phyloP scores from a whole-genome alignment of 2,329 filamentous ascomycete genomes.

The Lasiodiplodia citricola region DNA sequence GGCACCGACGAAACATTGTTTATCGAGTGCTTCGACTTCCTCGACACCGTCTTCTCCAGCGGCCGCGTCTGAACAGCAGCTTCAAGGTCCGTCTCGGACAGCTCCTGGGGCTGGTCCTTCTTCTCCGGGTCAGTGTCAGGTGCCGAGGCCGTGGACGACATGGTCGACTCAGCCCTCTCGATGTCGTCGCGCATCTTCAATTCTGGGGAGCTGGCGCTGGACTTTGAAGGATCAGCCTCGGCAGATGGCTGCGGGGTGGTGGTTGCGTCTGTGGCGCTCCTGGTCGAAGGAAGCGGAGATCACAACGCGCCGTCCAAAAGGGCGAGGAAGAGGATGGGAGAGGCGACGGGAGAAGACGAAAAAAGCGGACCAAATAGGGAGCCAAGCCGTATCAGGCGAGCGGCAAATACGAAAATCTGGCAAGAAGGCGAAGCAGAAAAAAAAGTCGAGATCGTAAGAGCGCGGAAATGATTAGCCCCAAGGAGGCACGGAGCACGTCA shows the following conservation, averaged over 20 bases:
- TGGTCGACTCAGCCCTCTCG: slow-evolving; percentile 11
- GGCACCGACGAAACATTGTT: slow-evolving; percentile 51
- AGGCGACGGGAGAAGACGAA: not conserved
- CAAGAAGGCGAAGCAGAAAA: not conserved
- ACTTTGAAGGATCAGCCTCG: too few relatives aligned
- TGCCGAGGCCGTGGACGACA: slow-evolving; percentile 1
- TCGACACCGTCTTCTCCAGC: slow-evolving; percentile 12
- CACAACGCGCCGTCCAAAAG: not conserved
- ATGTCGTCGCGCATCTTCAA: slow-evolving; percentile 20
- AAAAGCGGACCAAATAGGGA: not conserved
- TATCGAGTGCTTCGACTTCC: slow-evolving; percentile 37
- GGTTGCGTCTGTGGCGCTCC: slow-evolving; percentile 12
- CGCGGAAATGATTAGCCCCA: not conserved
- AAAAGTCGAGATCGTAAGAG: not conserved
- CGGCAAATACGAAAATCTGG: not conserved
- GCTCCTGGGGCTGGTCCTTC: slow-evolving; percentile 3
- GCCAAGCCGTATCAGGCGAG: not conserved
- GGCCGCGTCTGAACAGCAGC: not conserved
- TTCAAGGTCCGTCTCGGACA: slow-evolving; percentile 13
- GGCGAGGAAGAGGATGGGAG: not conserved
- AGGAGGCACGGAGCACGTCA: slow-evolving; percentile 9
- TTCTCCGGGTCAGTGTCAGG: slow-evolving; percentile 16
- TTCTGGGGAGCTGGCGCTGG: not conserved
- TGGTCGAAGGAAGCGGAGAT: not conserved
- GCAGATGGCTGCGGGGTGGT: not conserved